Evolutionary conservation across 305 asterid genomes (phyloP), one percentile per base, ranked within the genome.

Genomic region (Plantago coronopus): DNA sequence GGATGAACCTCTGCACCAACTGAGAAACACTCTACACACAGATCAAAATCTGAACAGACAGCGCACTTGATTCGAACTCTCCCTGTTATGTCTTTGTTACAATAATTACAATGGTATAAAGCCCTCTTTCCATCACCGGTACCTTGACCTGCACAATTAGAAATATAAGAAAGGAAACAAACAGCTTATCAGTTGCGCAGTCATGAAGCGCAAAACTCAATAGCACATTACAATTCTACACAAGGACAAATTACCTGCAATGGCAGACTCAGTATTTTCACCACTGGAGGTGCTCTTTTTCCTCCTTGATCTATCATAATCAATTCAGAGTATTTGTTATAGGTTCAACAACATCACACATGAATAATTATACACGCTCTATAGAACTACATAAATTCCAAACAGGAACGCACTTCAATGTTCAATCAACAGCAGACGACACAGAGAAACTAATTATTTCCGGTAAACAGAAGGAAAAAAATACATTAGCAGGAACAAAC

Each of bases 1-100:
- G 93, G 90, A 62, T 80, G 70, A 70, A 87, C 86, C 83, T 87
- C 95, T 6, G 81, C 90, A 59, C 95, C 95, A 9, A 87, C 93
- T 44, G 95, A 87, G 81, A 87, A 87, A 71, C 95, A 87, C 64
- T 87, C 95, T 40, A 87, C 69, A 78, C 95, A 87, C 50, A 87
- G 73, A 78, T 87, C 95, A 68, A 87, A 87, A 75, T 87, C 93
- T 17, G 85, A 81, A 66, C 89, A 87, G 19, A 80, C 78, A 54
- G 79, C 89, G 77, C 95, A 87, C 69, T 87, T 87, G 59, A 87
- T 87, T 66, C 88, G 93, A 66, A 76, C 74, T 69, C 76, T 75
- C 76, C 95, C 93, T 0, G 87, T 68, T 55, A 87, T 75, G 65
- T 84, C 95, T 78, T 87, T 87, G 74, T 77, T 82, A 73, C 95